Evolutionary conservation across 2,329 filamentous ascomycete genomes (phyloP).

Genomic region (Pezizomycotina sp.): DNA sequence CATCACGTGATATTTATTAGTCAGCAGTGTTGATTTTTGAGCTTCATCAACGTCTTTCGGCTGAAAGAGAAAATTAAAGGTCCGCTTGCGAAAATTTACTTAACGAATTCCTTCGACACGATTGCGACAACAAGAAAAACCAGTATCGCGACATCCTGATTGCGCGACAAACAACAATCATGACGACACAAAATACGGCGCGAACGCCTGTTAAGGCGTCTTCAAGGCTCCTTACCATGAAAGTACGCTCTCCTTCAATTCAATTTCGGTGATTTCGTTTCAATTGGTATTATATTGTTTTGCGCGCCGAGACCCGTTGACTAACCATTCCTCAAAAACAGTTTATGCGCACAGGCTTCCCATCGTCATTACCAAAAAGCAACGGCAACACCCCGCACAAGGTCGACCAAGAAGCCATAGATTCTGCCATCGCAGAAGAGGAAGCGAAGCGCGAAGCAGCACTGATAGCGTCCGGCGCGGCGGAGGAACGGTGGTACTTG

Average conservation of each 20-base stretch:
- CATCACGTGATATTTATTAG: neutral
- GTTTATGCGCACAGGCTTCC: constrained; percentile 83
- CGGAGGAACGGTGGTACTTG: constrained; percentile 29
- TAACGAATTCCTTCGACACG: constrained; percentile 1
- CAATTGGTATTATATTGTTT: constrained; percentile 7
- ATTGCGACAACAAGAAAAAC: neutral
- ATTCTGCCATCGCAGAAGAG: constrained; percentile 48
- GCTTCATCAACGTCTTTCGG: neutral
- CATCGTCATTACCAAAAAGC: constrained; percentile 32
- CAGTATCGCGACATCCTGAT: constrained; percentile 19
- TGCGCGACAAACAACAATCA: constrained; percentile 31
- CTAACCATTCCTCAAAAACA: constrained; percentile 26
- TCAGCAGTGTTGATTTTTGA: neutral
- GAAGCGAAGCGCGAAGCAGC: constrained; percentile 40
- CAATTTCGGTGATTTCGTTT: constrained; percentile 6
- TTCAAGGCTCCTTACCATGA: constrained; percentile 79
- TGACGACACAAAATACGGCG: constrained; percentile 31
- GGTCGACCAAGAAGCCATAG: constrained; percentile 43
- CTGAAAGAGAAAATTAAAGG: neutral
- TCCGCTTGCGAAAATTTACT: neutral
- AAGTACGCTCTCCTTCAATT: constrained; percentile 32
- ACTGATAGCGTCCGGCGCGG: constrained; percentile 22
- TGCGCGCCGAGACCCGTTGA: neutral
- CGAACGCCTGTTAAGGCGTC: constrained; percentile 57
- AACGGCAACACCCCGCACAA: constrained; percentile 30